Conservation (phyloP, 192 early-diverging fungal genomes). For the Lobosporangium transversale region DNA sequence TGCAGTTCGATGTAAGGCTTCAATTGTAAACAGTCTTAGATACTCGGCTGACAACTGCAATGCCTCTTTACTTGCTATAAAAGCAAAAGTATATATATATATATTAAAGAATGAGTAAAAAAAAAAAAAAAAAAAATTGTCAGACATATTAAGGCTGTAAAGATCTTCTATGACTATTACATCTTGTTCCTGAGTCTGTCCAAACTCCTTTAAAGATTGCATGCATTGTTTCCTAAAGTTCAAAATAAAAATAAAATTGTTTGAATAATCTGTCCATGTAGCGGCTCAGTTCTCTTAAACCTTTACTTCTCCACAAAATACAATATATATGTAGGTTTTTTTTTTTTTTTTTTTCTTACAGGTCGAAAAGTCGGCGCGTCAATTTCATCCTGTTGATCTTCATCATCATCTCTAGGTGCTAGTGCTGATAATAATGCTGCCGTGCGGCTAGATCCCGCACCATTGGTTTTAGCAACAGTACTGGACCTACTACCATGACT, state of each 20-base stretch:
- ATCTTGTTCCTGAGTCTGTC: slow-evolving; percentile 43
- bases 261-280: neutral
- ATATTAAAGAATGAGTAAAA: neutral
- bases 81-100: neutral
- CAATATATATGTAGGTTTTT: no score
- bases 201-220: slow-evolving; percentile 48
- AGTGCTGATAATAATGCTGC: no score
- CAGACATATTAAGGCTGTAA: neutral
- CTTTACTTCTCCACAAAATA: no score
- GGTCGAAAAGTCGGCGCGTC: slow-evolving; percentile 21
- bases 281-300: no score
- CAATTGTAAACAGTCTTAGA: slow-evolving; percentile 50
- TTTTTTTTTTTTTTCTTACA: slow-evolving; percentile 2
- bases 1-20: slow-evolving; percentile 50
- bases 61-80: slow-evolving; percentile 42
- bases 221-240: slow-evolving; percentile 48
- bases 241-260: neutral
- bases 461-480: neutral
- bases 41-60: slow-evolving; percentile 46
- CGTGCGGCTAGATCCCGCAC: neutral
- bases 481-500: neutral
- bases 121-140: neutral
- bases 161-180: slow-evolving; percentile 9
- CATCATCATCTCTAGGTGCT: neutral
- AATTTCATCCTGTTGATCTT: slow-evolving; percentile 12